Percentiles rank a stretch among this genome's conserved stretches.
Evolutionary conservation across 805 yeast genomes (phyloP).

Genomic region (Myxozyma melibiosi): DNA sequence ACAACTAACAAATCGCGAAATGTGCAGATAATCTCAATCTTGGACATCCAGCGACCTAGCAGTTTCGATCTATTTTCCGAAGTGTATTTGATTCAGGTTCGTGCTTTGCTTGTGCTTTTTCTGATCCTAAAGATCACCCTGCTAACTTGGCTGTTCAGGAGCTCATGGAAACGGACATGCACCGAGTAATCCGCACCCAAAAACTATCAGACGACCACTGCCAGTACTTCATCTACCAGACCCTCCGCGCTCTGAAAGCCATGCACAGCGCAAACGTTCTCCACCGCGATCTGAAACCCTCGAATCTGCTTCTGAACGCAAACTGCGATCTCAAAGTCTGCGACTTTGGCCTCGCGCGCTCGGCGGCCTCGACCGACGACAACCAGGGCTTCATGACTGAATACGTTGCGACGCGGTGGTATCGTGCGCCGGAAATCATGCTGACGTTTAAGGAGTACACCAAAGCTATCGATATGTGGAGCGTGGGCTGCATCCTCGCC

Average conservation of each 20-base stretch:
- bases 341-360: conserved; percentile 87
- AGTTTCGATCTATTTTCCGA: conserved; percentile 76
- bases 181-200: conserved; percentile 80
- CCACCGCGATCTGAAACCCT: conserved; percentile 91
- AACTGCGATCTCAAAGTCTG: conserved; percentile 93
- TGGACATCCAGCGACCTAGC: conserved; percentile 86
- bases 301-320: conserved; percentile 80
- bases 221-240: conserved; percentile 91
- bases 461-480: conserved; percentile 95
- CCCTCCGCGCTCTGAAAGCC: conserved; percentile 84
- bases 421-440: conserved; percentile 97
- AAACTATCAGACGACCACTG: conserved; percentile 86
- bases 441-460: conserved; percentile 90
- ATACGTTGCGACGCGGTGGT: conserved; percentile 97
- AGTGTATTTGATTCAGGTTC: conserved; percentile 63
- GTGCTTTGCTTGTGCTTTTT: not conserved
- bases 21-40: conserved; percentile 67
- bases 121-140: not conserved
- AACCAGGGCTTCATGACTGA: conserved; percentile 88
- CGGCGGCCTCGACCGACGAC: conserved; percentile 60
- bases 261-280: conserved; percentile 92
- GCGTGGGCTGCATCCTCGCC: conserved; percentile 93
- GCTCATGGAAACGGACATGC: conserved; percentile 85
- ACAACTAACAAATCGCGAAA: too few species aligned
- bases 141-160: conserved; percentile 59